Base-by-base conservation (phyloP, 2,329 filamentous ascomycete genomes). In the Rugonectria rugulosa region DNA sequence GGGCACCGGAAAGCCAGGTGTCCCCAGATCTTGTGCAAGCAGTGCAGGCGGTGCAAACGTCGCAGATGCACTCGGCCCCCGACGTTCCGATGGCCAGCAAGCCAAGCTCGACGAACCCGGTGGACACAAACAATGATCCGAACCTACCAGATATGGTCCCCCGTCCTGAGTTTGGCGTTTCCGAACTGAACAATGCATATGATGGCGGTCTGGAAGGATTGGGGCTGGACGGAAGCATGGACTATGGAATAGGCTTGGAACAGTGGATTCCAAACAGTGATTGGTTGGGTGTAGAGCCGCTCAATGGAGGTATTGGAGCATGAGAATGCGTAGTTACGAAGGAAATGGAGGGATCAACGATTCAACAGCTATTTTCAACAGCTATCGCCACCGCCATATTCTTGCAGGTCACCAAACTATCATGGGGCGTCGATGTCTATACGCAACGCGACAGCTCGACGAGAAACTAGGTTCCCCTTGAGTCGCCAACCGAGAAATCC, bases 121-220 rank as follows among this genome's bases (percentile, higher is more conserved):
- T 34, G n/a, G 55, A 29, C 31, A n/a, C 48, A 6, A 51, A 34
- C 11, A 60, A 29, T n/a, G 55, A 37, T 23, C 19, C 48, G 6
- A 42, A 42, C 15, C 40, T 66, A 5, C 51, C 59, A 5, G 61
- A 66, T n/a, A 57, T 68, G 19, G 55, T 65, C 8, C 29, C 59
- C 7, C 56, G 59, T 14, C 54, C 62, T 27, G 53, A 75, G 8
- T 71, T 73, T 23, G 71, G 73, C 17, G 71, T 73, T 1, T 66
- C 77, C 4, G 77, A 80, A 54, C 72, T 80, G n/a, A 81, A 80
- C 43, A 81, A 79, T 32, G 78, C 79, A 0, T 81, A 81, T 41
- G 79, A 81, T 49, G 79, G 79, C 2, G 77, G 78, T 0, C 72
- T 80, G 49, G 79, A 80, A 41, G 76, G 76, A 0, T 70, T 81